These are phyloP conservation scores for Bromus sterilis DNA, from an alignment of 176 grass and related monocot species.

Conservation along the genomic window DNA sequence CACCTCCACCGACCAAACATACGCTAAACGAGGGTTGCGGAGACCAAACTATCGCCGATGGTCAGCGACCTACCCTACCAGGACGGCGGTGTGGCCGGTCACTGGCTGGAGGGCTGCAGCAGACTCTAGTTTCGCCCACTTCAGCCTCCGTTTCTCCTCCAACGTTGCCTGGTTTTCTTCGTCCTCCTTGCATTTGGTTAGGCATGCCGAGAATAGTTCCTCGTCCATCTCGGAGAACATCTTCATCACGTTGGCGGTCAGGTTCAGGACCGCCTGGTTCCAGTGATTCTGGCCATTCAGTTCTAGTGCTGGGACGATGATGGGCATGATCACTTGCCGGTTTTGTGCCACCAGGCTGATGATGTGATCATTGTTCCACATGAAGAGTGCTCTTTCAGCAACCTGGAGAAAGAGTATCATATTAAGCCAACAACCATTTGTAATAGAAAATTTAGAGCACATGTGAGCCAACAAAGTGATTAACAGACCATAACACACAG, in stretches of 20 bases:
- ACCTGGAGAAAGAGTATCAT: conserved; percentile 44
- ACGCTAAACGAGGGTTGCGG: conserved; percentile 27
- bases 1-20: background rate
- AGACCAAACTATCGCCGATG: conserved; percentile 24
- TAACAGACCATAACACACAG: background rate
- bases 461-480: background rate
- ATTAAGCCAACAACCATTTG: background rate
- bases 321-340: conserved; percentile 67
- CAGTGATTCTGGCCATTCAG: conserved; percentile 70
- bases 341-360: conserved; percentile 75
- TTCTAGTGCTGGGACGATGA: conserved; percentile 66
- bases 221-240: conserved; percentile 87
- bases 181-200: conserved; percentile 64
- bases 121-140: conserved; percentile 71
- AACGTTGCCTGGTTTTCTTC: conserved; percentile 36
- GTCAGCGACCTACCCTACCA: conserved; percentile 57
- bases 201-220: conserved; percentile 51
- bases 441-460: background rate
- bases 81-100: conserved; percentile 75
- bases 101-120: conserved; percentile 75
- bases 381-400: conserved; percentile 87
- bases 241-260: conserved; percentile 71
- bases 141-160: conserved; percentile 47
- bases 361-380: conserved; percentile 87
- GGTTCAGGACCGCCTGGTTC: conserved; percentile 84